Evolutionary conservation across 768 basidiomycete species (phyloP), one percentile per base, ranked within the genome.

Genomic region (Mycena galericulata): DNA sequence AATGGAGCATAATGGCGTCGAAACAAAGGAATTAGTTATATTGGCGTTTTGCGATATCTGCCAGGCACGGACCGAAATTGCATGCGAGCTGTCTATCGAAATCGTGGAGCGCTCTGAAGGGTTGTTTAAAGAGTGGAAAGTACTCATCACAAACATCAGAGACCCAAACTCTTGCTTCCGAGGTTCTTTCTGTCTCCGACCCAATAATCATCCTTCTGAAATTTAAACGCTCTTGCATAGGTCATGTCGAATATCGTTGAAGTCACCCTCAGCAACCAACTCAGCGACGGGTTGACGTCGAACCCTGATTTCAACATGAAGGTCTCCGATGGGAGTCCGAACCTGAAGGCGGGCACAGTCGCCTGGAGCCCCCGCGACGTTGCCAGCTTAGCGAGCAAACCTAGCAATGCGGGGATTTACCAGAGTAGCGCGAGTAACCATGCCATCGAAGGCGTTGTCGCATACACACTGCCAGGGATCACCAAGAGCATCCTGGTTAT

Each of bases 191-290:
- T n/a, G 20, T 53, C 20, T 34, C 29, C 9, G 50, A 12, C 51
- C 20, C 51, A 17, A n/a, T 18, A 51, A 27, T 38, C 34, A 36
- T 22, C 22, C 7, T 54, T 29, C 30, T 32, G 34, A 53, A 29
- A n/a, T n/a, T n/a, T n/a, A n/a, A n/a, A n/a, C n/a, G 15, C 50
- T 30, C 55, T 24, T 11, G 17, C 43, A 17, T 30, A 59, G 45
- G 18, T 11, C 45, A 59, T 59, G 43, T 18, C 57, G 22, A 20
- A 47, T 45, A 45, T 32, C 29, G 30, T 59, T 24, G 43, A 59
- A 59, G n/a, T 59, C 11, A 59, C 57, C 43, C 57, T 59, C 57
- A 59, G 45, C 45, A 59, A 59, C 57, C 57, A 47, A 30, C 57
- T 59, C 43, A 59, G 57, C 45, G 57, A 47, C 43, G 57, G 57